phyloP scores from a whole-genome alignment of 345 rosid genomes.

The Diplotaxis tenuifolia region DNA sequence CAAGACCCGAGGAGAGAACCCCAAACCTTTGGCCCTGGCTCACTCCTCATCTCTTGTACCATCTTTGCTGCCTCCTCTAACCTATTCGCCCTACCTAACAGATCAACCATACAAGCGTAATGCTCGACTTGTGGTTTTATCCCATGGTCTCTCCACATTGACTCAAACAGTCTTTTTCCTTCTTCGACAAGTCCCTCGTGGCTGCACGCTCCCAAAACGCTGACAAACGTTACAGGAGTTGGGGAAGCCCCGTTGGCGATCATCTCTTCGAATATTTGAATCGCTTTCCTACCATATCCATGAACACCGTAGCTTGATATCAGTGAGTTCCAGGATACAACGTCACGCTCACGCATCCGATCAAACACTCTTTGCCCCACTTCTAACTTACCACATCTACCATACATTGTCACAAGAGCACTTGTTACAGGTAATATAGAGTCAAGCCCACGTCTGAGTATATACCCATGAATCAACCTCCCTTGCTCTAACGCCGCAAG shows the following conservation, averaged over 20 bases:
- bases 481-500: slow-evolving; percentile 82
- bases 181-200: slow-evolving; percentile 85
- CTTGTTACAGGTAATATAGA: slow-evolving; percentile 77
- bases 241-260: slow-evolving; percentile 53
- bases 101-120: slow-evolving; percentile 97
- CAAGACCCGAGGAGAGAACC: slow-evolving; percentile 90
- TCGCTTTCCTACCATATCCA: slow-evolving; percentile 72
- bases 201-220: slow-evolving; percentile 92
- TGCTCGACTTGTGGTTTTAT: slow-evolving; percentile 74
- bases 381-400: slow-evolving; percentile 73
- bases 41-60: slow-evolving; percentile 62
- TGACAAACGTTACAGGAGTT: slow-evolving; percentile 62
- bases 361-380: slow-evolving; percentile 67
- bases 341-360: slow-evolving; percentile 62
- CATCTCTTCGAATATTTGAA: slow-evolving; percentile 68
- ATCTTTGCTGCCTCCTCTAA: slow-evolving; percentile 75
- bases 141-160: slow-evolving; percentile 58
- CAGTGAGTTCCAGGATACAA: slow-evolving; percentile 87
- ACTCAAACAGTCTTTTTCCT: slow-evolving; percentile 62
- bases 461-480: slow-evolving; percentile 72
- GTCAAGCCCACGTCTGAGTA: slow-evolving; percentile 69
- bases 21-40: slow-evolving; percentile 84
- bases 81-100: slow-evolving; percentile 87
- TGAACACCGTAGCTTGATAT: slow-evolving; percentile 80
- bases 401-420: slow-evolving; percentile 77